Evolutionary conservation across 768 basidiomycete genomes (phyloP), one percentile per base, ranked within the genome.

Genomic region (Dentipellis fragilis): DNA sequence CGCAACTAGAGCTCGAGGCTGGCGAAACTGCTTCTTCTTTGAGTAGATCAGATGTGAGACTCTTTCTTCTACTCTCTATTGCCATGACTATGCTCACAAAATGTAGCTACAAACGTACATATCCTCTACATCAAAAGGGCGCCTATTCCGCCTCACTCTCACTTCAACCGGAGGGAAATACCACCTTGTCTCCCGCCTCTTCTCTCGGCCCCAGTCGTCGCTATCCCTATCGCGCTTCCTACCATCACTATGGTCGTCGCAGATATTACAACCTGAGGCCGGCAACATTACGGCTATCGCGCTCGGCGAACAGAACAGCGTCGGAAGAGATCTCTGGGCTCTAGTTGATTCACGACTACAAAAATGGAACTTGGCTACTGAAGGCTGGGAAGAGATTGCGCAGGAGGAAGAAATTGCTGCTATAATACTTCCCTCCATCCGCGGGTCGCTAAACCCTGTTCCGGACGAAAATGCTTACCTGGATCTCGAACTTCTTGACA

Each of bases 401-500:
- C 56, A 76, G 37, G 85, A 88, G 58, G 69, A 71, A 45, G 83
- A 87, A 58, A 63, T 87, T n/a, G 71, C 73, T 0, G 72, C 62
- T 0, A 68, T 79, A 17, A 69, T 85, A 10, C 71, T 73, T 6
- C 64, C 71, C 1, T 79, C 78, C 17, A 67, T 89, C 19, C 67
- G 76, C 40, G 68, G 72, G 36, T 70, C 70, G 0, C 73, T 79
- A 51, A 29, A 29, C 29, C 64, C 68, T 1, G 62, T 59, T 10
- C 72, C 73, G 22, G 54, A 63, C 10, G 71, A 76, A 35, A 73
- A 78, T 59, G 66, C 72, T 7, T 73, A 75, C 55, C 69, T 88
- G 42, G 87, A 89, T 60, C 69, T 92, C 3, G 89, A 92, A 64
- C 68, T 90, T 40, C 70, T 89, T 48, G 89, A 91, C 71, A 61